phyloP scores from a whole-genome alignment of 805 yeast species.

The Yamadazyma paraphyllophila region DNA sequence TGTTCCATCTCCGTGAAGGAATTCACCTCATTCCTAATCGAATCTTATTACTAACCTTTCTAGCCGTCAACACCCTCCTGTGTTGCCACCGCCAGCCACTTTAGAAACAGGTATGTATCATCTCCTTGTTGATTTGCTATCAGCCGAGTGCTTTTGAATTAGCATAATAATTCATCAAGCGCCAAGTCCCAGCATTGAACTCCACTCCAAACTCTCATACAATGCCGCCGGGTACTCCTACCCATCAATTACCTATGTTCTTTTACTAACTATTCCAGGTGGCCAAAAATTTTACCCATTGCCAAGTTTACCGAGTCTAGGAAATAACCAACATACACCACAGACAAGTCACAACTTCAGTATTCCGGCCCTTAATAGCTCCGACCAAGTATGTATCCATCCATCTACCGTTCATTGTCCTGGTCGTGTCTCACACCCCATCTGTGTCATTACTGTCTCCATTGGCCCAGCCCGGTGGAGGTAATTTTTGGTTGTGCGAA shows the following conservation, averaged over 20 bases:
- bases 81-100: conserved; percentile 58
- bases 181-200: no score
- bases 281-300: conserved; percentile 49
- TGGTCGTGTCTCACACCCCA: conserved; percentile 1
- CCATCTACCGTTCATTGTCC: background rate
- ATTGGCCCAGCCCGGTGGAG: conserved; percentile 3
- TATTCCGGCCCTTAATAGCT: conserved; percentile 46
- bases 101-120: conserved; percentile 48
- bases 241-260: background rate
- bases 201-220: no score
- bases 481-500: conserved; percentile 21
- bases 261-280: conserved; percentile 24
- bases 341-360: conserved; percentile 46
- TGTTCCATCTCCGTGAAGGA: conserved; percentile 17
- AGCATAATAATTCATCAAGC: no score
- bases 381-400: conserved; percentile 24
- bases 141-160: no score
- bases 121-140: background rate
- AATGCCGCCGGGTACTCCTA: no score
- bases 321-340: conserved; percentile 34
- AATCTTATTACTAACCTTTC: background rate
- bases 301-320: conserved; percentile 51
- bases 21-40: background rate
- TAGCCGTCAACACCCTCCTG: conserved; percentile 60
- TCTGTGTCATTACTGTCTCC: background rate